Base-by-base conservation (phyloP, 2,329 filamentous ascomycete species). In the Didymella segeticola region DNA sequence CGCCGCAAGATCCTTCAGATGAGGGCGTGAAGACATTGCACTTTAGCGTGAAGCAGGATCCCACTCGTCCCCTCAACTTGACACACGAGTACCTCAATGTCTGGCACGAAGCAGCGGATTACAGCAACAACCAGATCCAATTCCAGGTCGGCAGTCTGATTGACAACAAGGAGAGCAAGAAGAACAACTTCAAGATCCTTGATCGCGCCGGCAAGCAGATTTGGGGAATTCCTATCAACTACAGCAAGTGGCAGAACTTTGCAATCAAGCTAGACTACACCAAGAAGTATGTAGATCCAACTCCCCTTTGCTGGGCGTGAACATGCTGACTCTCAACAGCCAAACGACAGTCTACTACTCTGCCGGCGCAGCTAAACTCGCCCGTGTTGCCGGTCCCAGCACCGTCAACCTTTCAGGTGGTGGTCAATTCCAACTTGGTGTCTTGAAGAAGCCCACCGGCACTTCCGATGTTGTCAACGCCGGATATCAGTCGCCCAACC, bases 401-500 rank as follows among this genome's bases (percentile, higher is more conserved):
- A 19, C 71, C 33, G 83, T 84, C 60, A 78, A 85, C 60, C 76
- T 85, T 49, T 77, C 78, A 33, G 85, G 85, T 5, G 78, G 81
- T 48, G 85, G 85, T 19, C 83, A 87, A 67, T 86, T 80, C 69
- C 85, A 88, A 67, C 80, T 87, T 45, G 85, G 85, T 29, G 67
- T 86, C 1, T 74, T 88, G 53, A 87, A 87, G 79, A 87, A 86
- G 77, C 79, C 82, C 5, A 77, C 81, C 41, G 76, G 81, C 7
- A 68, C 66, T 1, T 58, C 56, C n/a, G 74, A 75, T 43, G 72
- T 76, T 5, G 72, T 69, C n/a, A 75, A 76, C 42, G 62, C 58
- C 20, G 74, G 74, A 2, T 75, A 66, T 54, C 74, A 76, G 55
- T 47, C 60, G 36, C 56, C 54, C 5, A 70, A 71, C 43, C 53